Base-by-base conservation (phyloP, 2,329 filamentous ascomycete genomes). In the Scorias spongiosa region DNA sequence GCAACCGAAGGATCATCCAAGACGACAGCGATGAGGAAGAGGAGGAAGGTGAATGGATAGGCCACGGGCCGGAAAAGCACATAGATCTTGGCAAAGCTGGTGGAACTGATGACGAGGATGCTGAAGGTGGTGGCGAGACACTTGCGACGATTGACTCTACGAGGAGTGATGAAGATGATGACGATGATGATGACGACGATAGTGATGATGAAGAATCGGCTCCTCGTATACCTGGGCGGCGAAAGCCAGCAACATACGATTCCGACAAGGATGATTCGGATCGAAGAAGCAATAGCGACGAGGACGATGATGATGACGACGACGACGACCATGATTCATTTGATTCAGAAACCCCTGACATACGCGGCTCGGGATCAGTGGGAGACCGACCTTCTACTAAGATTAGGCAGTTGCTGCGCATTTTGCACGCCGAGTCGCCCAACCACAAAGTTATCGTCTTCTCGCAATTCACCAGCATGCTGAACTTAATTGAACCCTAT, bases 401-500 rank as follows among this genome's bases (percentile, higher is more conserved):
- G 67, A 93, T 98, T 56, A 80, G 82, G 39, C 80, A 91, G 54
- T 73, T 96, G 15, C 75, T 93, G 57, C 72, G 78, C 48, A 84
- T 98, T 42, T 75, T 98, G 8, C 75, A 79, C 50, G 76, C 76
- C 39, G 91, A 98, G 62, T 79, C 80, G 0, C 68, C 72, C 1
- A 72, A 86, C 47, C 85, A 94, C 72, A 98, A 98, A 60, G 93
- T 94, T 59, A 98, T 98, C 56, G 87, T 98, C 50, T 98, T 98
- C 65, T 94, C 87, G 1, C 86, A 96, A 56, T 98, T 98, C 65
- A 98, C 91, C 0, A 91, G 86, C 0, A 98, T 98, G 91, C 78
- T 98, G 39, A 84, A 96, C 66, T 78, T 96, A 26, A 80, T 98
- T 49, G 87, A 96, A 60, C 91, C 91, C 2, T 95, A 96, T 64